phyloP scores from a whole-genome alignment of 257 asterid species.

The Fraxinus anomala region DNA sequence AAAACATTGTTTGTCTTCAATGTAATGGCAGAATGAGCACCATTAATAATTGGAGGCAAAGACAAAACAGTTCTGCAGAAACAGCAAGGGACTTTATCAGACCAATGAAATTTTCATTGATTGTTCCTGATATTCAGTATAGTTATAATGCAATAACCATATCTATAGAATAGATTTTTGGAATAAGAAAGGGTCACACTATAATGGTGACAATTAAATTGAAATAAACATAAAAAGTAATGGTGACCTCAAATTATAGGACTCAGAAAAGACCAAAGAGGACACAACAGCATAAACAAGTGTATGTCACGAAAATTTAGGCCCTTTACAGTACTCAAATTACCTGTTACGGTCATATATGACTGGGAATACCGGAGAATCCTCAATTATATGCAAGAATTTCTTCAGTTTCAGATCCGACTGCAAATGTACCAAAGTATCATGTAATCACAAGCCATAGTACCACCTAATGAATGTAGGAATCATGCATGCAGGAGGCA shows the following conservation, averaged over 20 bases:
- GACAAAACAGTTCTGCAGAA: slow-evolving; percentile 89
- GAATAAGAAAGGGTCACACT: neutral
- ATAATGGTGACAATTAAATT: neutral
- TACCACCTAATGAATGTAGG: neutral
- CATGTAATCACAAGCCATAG: slow-evolving; percentile 9
- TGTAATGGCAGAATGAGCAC: slow-evolving; percentile 95
- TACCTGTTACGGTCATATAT: slow-evolving; percentile 86
- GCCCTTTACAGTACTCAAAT: slow-evolving; percentile 7
- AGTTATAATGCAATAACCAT: slow-evolving; percentile 1
- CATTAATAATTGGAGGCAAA: slow-evolving; percentile 91
- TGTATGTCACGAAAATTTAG: neutral
- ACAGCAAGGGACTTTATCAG: slow-evolving; percentile 8
- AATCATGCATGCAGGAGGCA: neutral
- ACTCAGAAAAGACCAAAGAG: slow-evolving; percentile 9
- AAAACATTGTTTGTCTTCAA: slow-evolving; percentile 84
- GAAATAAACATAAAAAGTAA: neutral
- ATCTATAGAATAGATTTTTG: neutral
- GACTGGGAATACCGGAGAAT: slow-evolving; percentile 87
- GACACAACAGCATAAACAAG: slow-evolving; percentile 22
- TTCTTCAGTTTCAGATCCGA: slow-evolving; percentile 91
- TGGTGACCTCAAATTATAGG: neutral
- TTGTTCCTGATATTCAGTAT: neutral
- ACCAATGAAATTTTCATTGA: neutral
- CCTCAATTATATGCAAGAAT: slow-evolving; percentile 89
- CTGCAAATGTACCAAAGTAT: slow-evolving; percentile 46